Conservation (phyloP, 176 grass and related monocot genomes). For the Musa schizocarpa region DNA sequence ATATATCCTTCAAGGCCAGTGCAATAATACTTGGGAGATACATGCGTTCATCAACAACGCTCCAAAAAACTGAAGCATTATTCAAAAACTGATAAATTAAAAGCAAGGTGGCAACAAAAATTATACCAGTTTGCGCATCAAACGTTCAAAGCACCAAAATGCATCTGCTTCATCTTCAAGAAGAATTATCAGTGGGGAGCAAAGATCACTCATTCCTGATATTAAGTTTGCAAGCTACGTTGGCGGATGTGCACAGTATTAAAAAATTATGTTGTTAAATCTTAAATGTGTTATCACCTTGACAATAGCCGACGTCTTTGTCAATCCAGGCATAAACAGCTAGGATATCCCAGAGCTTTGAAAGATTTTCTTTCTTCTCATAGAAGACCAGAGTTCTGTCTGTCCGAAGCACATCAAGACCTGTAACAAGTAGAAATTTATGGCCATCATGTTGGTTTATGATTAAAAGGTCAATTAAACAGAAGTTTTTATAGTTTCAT, state of each 20-base stretch:
- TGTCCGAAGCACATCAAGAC: constrained; percentile 92
- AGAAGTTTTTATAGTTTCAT: neutral
- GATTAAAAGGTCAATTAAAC: neutral
- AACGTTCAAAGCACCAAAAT: constrained; percentile 95
- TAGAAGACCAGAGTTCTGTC: constrained; percentile 95
- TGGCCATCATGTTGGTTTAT: neutral
- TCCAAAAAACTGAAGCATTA: neutral
- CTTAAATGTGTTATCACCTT: constrained; percentile 47
- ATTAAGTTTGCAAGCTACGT: neutral
- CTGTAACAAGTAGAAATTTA: constrained; percentile 32
- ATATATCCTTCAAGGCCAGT: too few relatives aligned
- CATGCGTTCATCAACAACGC: too few relatives aligned
- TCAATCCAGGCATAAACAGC: constrained; percentile 98
- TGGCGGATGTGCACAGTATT: too few relatives aligned
- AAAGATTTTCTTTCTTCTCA: constrained; percentile 95
- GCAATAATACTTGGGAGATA: too few relatives aligned
- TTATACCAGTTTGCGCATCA: constrained; percentile 97
- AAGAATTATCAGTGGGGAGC: constrained; percentile 93
- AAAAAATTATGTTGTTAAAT: neutral
- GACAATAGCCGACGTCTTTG: constrained; percentile 98
- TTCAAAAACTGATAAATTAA: constrained; percentile 8
- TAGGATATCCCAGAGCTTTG: constrained; percentile 97
- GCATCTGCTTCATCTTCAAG: constrained; percentile 93
- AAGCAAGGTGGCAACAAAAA: constrained; percentile 5
- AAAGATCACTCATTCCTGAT: constrained; percentile 99